A percentile compares a stretch with the other conserved stretches of the same genome.
Conservation (phyloP, 257 asterid genomes). For the Lycium barbarum region DNA sequence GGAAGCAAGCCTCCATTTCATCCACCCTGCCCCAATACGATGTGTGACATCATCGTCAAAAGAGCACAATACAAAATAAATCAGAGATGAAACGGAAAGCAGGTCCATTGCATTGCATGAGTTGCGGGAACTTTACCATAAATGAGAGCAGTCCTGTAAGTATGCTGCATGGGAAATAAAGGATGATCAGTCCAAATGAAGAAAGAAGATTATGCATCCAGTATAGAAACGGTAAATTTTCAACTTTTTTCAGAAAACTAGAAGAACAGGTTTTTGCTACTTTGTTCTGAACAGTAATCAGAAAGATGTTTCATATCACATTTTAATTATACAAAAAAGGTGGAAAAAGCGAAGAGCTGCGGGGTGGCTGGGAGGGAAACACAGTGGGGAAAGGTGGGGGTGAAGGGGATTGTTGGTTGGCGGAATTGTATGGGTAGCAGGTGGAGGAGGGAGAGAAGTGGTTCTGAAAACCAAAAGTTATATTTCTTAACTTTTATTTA, state of each 20-base stretch:
- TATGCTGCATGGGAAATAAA: conserved; percentile 69
- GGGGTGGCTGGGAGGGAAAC: neutral
- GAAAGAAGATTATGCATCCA: neutral
- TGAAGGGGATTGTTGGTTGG: neutral
- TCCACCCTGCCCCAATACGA: no score
- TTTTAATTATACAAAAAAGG: neutral
- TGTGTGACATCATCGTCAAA: no score
- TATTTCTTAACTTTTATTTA: neutral
- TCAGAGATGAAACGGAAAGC: neutral
- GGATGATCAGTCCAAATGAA: conserved; percentile 42
- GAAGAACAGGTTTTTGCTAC: neutral
- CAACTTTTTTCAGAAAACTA: neutral
- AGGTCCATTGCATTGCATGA: neutral
- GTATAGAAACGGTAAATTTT: neutral
- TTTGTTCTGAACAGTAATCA: neutral
- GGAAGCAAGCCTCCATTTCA: no score
- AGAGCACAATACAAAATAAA: neutral
- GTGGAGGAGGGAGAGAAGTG: neutral
- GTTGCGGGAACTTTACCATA: conserved; percentile 70
- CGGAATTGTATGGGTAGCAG: neutral
- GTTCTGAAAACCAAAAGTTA: neutral
- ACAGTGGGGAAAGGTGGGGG: neutral
- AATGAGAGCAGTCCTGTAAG: conserved; percentile 96
- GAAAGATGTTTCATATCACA: neutral
- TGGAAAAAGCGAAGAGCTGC: neutral